phyloP scores from a whole-genome alignment of 1,139 yeast genomes.

The Yamadazyma oceani region DNA sequence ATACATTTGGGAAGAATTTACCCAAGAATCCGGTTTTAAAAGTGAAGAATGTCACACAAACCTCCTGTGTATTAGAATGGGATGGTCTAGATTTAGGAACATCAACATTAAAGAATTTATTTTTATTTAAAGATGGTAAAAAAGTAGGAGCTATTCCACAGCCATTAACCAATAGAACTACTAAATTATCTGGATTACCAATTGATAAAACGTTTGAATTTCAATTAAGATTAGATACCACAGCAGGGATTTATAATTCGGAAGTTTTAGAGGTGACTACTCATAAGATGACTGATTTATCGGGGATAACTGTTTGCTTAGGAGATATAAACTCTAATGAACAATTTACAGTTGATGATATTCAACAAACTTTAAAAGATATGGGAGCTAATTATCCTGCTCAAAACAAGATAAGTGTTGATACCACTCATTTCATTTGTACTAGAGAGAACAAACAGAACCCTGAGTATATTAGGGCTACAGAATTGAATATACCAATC shows the following conservation, averaged over 20 bases:
- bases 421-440: constrained; percentile 91
- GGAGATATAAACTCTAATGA: constrained; percentile 74
- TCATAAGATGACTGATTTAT: constrained; percentile 93
- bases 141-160: constrained; percentile 86
- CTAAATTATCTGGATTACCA: constrained; percentile 88
- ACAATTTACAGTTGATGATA: constrained; percentile 58
- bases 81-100: constrained; percentile 83
- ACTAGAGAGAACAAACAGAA: constrained; percentile 60
- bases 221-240: constrained; percentile 77
- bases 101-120: constrained; percentile 72
- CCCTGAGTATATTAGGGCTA: constrained; percentile 72
- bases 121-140: constrained; percentile 74
- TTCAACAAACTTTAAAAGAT: constrained; percentile 58
- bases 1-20: constrained; percentile 67
- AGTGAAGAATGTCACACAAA: constrained; percentile 82
- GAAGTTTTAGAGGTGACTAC: constrained; percentile 72
- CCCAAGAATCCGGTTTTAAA: constrained; percentile 76
- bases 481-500: constrained; percentile 85
- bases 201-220: constrained; percentile 82
- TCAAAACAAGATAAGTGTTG: constrained; percentile 73
- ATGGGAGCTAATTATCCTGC: constrained; percentile 79
- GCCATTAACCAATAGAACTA: constrained; percentile 75
- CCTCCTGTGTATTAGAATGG: constrained; percentile 95
- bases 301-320: constrained; percentile 89
- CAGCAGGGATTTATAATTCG: constrained; percentile 82